Percentiles rank a stretch among this genome's conserved stretches.
Evolutionary conservation across 2,329 filamentous ascomycete genomes (phyloP).

Genomic region (Fusarium zealandicum): DNA sequence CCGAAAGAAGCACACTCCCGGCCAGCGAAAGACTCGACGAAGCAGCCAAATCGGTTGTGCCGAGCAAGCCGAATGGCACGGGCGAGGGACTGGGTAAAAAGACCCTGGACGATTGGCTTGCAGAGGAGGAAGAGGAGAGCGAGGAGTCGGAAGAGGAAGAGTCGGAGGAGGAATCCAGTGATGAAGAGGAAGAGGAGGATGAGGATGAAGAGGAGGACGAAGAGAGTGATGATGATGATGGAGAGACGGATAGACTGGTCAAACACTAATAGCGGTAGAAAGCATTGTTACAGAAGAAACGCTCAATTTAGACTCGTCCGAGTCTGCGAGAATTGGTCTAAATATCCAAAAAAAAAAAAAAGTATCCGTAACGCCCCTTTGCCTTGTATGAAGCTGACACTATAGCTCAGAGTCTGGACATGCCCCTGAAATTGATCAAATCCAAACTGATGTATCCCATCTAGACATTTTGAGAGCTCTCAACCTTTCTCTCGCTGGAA

Average conservation of each 20-base stretch:
- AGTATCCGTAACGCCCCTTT: neutral
- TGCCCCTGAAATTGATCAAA: neutral
- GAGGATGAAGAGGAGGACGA: conserved; percentile 61
- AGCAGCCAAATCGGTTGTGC: conserved; percentile 50
- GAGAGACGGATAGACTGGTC: conserved; percentile 55
- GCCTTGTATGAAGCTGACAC: neutral
- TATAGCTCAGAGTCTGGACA: no score
- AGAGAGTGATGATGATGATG: conserved; percentile 50
- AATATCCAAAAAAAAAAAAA: neutral
- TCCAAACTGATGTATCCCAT: neutral
- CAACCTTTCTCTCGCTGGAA: conserved; percentile 38
- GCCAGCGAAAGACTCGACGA: conserved; percentile 71
- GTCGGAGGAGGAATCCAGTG: conserved; percentile 56
- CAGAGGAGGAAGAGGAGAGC: conserved; percentile 70
- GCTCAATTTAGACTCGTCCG: conserved; percentile 9
- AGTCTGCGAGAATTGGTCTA: conserved; percentile 24
- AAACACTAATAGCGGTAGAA: conserved; percentile 44
- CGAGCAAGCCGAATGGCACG: conserved; percentile 58
- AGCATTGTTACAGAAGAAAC: conserved; percentile 17
- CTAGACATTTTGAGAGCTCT: conserved; percentile 24
- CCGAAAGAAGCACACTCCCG: conserved; percentile 52
- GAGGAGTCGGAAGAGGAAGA: conserved; percentile 63
- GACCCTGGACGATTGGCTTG: conserved; percentile 92
- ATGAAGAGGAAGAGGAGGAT: conserved; percentile 59
- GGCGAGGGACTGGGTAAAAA: conserved; percentile 69